These are phyloP conservation scores for Phytopythium kandeliae DNA, from an alignment of 352 stramenopile species.

Conservation along the genomic window DNA sequence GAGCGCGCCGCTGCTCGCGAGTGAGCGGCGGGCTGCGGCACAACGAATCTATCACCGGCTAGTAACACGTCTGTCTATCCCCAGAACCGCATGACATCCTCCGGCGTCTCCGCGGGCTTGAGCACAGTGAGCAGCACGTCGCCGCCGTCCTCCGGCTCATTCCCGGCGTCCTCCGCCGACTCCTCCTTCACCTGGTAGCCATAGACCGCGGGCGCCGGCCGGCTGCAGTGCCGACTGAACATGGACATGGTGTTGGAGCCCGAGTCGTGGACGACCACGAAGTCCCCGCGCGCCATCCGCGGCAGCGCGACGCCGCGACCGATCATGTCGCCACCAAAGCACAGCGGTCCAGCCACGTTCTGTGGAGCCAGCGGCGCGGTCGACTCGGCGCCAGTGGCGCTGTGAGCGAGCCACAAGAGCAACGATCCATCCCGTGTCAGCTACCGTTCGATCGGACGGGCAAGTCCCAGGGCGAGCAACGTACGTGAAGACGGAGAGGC, in stretches of 20 bases:
- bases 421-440: slow-evolving; percentile 8
- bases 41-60: no score
- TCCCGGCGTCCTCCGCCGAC: neutral
- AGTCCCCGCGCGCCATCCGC: slow-evolving; percentile 63
- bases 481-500: slow-evolving; percentile 80
- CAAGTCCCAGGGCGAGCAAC: slow-evolving; percentile 13
- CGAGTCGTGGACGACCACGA: slow-evolving; percentile 83
- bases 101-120: slow-evolving; percentile 65
- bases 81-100: slow-evolving; percentile 80
- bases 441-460: neutral
- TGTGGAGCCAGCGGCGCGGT: slow-evolving; percentile 33
- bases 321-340: slow-evolving; percentile 89
- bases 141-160: slow-evolving; percentile 13
- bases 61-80: slow-evolving; percentile 19
- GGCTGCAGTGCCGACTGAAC: slow-evolving; percentile 86
- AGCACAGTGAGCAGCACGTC: slow-evolving; percentile 60
- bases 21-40: no score
- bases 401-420: slow-evolving; percentile 11
- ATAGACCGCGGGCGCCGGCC: slow-evolving; percentile 74
- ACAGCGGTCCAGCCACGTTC: slow-evolving; percentile 89
- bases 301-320: slow-evolving; percentile 51
- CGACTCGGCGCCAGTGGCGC: slow-evolving; percentile 38
- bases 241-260: slow-evolving; percentile 87
- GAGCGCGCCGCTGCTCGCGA: no score
- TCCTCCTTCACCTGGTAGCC: slow-evolving; percentile 41